A percentile compares a stretch with the other conserved stretches of the same genome.
Evolutionary conservation across 2,329 filamentous ascomycete genomes (phyloP).

Genomic region (Penicillium sp.): DNA sequence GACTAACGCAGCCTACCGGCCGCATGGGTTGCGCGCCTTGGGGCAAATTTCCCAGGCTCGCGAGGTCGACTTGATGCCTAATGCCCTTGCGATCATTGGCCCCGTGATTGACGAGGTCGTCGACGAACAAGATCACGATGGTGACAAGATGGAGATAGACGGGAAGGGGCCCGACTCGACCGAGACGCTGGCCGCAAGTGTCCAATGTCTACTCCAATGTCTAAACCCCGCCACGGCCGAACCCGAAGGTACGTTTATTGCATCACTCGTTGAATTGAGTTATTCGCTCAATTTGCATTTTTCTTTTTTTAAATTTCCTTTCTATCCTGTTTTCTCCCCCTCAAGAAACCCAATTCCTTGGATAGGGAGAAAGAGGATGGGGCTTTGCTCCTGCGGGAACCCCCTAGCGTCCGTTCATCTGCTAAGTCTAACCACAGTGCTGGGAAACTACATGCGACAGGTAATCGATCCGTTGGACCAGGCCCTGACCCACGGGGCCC

Average conservation of each 20-base stretch:
- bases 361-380: neutral
- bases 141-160: conserved; percentile 74
- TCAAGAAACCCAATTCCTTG: neutral
- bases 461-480: conserved; percentile 38
- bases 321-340: neutral
- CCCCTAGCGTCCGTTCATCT: conserved; percentile 29
- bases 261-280: neutral
- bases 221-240: conserved; percentile 39
- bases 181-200: conserved; percentile 47
- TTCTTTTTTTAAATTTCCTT: neutral
- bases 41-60: conserved; percentile 74
- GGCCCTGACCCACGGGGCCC: conserved; percentile 41
- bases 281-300: neutral
- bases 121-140: conserved; percentile 50
- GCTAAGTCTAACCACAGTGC: conserved; percentile 39
- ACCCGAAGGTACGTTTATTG: conserved; percentile 34
- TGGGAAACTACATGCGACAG: conserved; percentile 40
- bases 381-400: conserved; percentile 15
- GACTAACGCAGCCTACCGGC: conserved; percentile 83
- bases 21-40: conserved; percentile 73
- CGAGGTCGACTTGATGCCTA: conserved; percentile 71
- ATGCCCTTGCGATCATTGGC: conserved; percentile 68
- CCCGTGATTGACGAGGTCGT: conserved; percentile 65
- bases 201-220: conserved; percentile 48
- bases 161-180: conserved; percentile 44